Percentiles rank a stretch among this genome's conserved stretches.
These are phyloP conservation scores for Leishmania guyanensis DNA, from an alignment of 208 protist genomes.

Conservation along the genomic window DNA sequence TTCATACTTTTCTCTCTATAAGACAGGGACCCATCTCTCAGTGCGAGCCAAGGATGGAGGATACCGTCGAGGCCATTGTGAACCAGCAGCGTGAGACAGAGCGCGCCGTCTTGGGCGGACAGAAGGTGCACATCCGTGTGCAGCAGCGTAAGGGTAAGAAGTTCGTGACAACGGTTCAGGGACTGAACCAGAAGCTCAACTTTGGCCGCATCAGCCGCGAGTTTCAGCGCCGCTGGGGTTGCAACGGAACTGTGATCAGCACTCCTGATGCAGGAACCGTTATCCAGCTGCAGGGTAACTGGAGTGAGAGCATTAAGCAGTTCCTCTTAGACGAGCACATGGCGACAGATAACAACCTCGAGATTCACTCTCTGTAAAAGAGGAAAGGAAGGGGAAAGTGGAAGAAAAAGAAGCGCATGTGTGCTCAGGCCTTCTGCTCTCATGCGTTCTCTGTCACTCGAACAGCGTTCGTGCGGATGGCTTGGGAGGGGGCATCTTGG, in stretches of 20 bases:
- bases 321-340: conserved; percentile 96
- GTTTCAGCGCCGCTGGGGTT: conserved; percentile 92
- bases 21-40: neutral
- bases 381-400: neutral
- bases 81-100: conserved; percentile 70
- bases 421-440: neutral
- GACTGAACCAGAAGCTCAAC: conserved; percentile 92
- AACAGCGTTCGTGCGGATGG: neutral
- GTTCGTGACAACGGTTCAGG: conserved; percentile 96
- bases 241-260: conserved; percentile 94
- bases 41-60: conserved; percentile 21
- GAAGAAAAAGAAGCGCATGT: conserved; percentile 2
- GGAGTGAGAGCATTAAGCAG: conserved; percentile 88
- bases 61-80: conserved; percentile 34
- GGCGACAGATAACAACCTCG: conserved; percentile 80
- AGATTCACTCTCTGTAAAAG: conserved; percentile 95
- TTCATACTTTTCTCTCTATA: conserved; percentile 11
- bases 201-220: conserved; percentile 93
- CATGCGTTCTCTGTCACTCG: neutral
- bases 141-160: conserved; percentile 97
- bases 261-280: conserved; percentile 88
- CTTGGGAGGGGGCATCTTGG: neutral
- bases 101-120: conserved; percentile 54
- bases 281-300: conserved; percentile 97
- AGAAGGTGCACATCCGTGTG: conserved; percentile 96